Evolutionary conservation across 176 grass and related monocot genomes (phyloP), one percentile per base, ranked within the genome.

Genomic region (Areca catechu): DNA sequence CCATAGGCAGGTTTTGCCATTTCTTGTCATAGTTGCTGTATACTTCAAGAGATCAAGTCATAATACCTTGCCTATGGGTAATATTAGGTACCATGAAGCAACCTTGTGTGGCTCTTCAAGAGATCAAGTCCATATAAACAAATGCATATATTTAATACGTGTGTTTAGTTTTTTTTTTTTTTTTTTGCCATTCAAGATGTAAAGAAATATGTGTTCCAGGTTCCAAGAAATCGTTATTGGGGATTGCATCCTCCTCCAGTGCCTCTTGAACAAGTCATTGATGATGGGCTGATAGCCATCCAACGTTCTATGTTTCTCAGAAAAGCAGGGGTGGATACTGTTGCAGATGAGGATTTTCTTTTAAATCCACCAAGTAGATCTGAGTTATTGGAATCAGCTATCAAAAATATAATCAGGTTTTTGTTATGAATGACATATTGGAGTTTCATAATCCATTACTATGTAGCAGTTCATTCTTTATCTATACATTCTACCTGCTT

Each of bases 181-280:
- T n/a, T n/a, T 22, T 55, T 19, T 55, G 21, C 1, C n/a, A 61
- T 19, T 47, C 21, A 3, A 5, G 53, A 54, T 3, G 20, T 14
- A 6, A 28, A 55, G 34, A 22, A 57, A 28, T 62, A 16, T 58
- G 65, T 64, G 53, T 16, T 74, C 56, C 74, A 97, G 92, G 92
- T 90, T 47, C 86, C 92, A 70, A 83, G 83, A 74, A 91, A 97
- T 20, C 92, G 83, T 6, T 91, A 97, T 62, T 97, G 92, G 92
- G 92, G 82, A 17, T 80, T 97, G 67, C 92, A 97, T 71, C 83
- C 92, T 62, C 92, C 92, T 22, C 92, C 92, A 22, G 85, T 80
- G 53, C 86, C 86, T 63, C 80, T 97, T n/a, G 92, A 97, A 74
- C 80, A 97, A 91, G 80, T 91, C 71, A 97, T 97, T 59, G 92